Percentiles rank a stretch among this genome's conserved stretches.
phyloP scores from a whole-genome alignment of 306 rosid genomes.

The Sesbania bispinosa region DNA sequence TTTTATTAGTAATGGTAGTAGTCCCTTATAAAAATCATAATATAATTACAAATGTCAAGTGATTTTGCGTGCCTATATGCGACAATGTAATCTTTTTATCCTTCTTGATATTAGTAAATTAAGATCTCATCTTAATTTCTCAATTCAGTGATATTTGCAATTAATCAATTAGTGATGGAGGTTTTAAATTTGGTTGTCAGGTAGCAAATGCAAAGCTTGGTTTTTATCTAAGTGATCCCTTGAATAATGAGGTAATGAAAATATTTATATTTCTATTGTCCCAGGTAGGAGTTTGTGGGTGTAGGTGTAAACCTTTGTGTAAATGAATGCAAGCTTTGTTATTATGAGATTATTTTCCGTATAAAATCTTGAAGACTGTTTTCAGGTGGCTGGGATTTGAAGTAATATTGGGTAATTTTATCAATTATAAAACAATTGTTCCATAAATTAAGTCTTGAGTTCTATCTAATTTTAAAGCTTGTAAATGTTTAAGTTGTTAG shows the following conservation, averaged over 20 bases:
- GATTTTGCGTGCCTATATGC: background rate
- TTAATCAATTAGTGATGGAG: conserved; percentile 9
- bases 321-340: background rate
- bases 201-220: conserved; percentile 38
- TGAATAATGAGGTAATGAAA: conserved; percentile 43
- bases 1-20: background rate
- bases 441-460: background rate
- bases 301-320: background rate
- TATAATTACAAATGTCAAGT: background rate
- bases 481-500: background rate
- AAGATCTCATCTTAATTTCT: background rate
- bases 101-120: background rate
- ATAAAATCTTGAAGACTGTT: background rate
- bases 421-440: background rate
- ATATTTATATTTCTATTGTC: background rate
- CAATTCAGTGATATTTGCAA: background rate
- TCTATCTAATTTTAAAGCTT: background rate
- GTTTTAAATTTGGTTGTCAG: conserved; percentile 36
- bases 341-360: background rate
- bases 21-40: background rate
- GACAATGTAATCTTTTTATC: background rate
- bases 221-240: conserved; percentile 35
- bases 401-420: background rate
- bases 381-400: background rate
- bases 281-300: background rate